A percentile compares a stretch with the other conserved stretches of the same genome.
Conservation (phyloP, 768 basidiomycete species). For the Trametes coccinea region DNA sequence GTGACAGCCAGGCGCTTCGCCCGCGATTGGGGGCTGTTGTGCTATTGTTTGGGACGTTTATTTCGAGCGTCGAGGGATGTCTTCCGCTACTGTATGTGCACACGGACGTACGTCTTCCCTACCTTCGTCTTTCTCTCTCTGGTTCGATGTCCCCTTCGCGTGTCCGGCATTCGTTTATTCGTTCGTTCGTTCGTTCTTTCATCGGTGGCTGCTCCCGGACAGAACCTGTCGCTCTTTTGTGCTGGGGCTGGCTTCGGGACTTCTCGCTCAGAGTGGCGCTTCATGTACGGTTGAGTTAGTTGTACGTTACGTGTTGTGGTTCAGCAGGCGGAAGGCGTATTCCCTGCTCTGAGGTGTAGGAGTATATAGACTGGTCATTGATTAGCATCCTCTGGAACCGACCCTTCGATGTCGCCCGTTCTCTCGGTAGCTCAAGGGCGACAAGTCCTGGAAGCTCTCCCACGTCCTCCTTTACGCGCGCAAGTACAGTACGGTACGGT, state of each 20-base stretch:
- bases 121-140: too few species aligned
- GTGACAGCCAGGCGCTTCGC: conserved; percentile 5
- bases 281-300: neutral
- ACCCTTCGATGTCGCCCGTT: too few species aligned
- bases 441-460: too few species aligned
- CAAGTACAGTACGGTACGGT: too few species aligned
- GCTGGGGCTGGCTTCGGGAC: neutral
- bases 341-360: neutral
- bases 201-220: neutral
- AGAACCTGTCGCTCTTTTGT: conserved; percentile 4
- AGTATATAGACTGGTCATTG: neutral
- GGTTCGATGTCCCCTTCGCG: conserved; percentile 4
- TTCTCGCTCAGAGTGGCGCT: conserved; percentile 10
- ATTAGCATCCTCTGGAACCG: too few species aligned
- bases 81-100: neutral
- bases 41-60: conserved; percentile 12
- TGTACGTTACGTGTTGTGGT: neutral
- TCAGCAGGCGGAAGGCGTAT: conserved; percentile 10
- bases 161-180: neutral
- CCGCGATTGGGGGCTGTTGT: conserved; percentile 1
- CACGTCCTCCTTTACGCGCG: too few species aligned
- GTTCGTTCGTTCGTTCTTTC: neutral
- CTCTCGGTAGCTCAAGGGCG: too few species aligned
- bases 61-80: conserved; percentile 1
- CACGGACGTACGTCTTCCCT: neutral